Conservation (phyloP, 2,329 filamentous ascomycete genomes). For the Aureobasidium sp. region DNA sequence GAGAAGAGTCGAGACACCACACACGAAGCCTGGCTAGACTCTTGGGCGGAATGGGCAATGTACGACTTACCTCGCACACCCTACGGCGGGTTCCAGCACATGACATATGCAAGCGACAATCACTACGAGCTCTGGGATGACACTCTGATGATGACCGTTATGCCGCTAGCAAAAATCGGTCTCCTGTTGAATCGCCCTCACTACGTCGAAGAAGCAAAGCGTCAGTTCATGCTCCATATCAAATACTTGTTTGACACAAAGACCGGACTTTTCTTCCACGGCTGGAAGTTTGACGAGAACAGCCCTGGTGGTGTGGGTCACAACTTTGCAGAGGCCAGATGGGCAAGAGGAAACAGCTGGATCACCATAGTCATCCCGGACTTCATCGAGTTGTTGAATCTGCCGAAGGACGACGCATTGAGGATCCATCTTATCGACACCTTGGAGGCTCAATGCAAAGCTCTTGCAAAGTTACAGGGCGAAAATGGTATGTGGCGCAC, state of each 20-base stretch:
- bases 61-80: conserved; percentile 65
- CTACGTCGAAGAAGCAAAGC: conserved; percentile 71
- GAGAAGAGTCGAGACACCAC: conserved; percentile 62
- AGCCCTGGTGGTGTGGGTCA: conserved; percentile 44
- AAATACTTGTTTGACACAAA: conserved; percentile 69
- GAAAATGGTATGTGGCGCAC: conserved; percentile 65
- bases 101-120: conserved; percentile 65
- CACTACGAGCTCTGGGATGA: conserved; percentile 76
- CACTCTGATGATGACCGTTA: conserved; percentile 80
- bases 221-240: conserved; percentile 69
- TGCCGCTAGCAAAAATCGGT: conserved; percentile 75
- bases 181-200: conserved; percentile 60
- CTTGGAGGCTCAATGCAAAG: conserved; percentile 61
- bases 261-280: conserved; percentile 72
- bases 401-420: conserved; percentile 54
- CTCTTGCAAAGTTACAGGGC: conserved; percentile 55
- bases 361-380: conserved; percentile 78
- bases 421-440: conserved; percentile 55
- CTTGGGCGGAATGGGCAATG: conserved; percentile 79
- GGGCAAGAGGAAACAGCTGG: conserved; percentile 63
- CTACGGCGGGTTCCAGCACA: conserved; percentile 67
- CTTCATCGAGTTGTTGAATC: conserved; percentile 64
- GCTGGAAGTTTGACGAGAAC: conserved; percentile 67
- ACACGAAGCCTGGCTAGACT: conserved; percentile 70
- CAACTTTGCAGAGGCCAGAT: conserved; percentile 50